Conservation (phyloP, 1,284 basidiomycete species). For the Sporisorium iseilematis-ciliati region DNA sequence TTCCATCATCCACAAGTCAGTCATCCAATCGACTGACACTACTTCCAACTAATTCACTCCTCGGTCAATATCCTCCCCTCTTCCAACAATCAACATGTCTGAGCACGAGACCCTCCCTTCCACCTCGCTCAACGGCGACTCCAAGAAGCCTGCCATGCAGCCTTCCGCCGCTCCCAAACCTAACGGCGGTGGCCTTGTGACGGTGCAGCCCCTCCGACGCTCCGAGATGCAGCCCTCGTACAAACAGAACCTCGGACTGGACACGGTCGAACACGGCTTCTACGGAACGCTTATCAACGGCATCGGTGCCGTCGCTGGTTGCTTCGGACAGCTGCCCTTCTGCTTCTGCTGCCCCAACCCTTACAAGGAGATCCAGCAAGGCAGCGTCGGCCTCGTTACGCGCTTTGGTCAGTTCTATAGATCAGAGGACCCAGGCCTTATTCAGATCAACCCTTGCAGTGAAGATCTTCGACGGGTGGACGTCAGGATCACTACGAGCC, state of each 20-base stretch:
- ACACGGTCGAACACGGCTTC: slow-evolving; percentile 52
- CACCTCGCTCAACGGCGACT: slow-evolving; percentile 16
- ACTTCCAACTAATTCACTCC: not conserved
- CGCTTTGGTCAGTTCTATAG: slow-evolving; percentile 94
- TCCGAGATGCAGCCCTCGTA: slow-evolving; percentile 72
- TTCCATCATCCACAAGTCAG: not conserved
- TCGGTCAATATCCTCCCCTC: not conserved
- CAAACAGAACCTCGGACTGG: slow-evolving; percentile 60
- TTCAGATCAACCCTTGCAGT: slow-evolving; percentile 91
- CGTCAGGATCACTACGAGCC: slow-evolving; percentile 91
- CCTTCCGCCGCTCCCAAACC: slow-evolving; percentile 10
- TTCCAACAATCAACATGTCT: slow-evolving; percentile 15
- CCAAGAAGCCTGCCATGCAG: slow-evolving; percentile 22
- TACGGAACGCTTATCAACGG: slow-evolving; percentile 61
- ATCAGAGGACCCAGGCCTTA: slow-evolving; percentile 90
- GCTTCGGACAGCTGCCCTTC: slow-evolving; percentile 80
- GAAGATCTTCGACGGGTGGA: slow-evolving; percentile 78
- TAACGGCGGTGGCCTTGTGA: slow-evolving; percentile 32
- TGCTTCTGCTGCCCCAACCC: slow-evolving; percentile 78
- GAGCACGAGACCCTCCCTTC: slow-evolving; percentile 18
- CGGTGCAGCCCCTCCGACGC: slow-evolving; percentile 82
- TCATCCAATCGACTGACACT: too few species aligned
- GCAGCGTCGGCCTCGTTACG: slow-evolving; percentile 88
- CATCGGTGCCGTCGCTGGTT: slow-evolving; percentile 49
- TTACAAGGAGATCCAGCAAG: slow-evolving; percentile 81